Percentiles rank a stretch among this genome's conserved stretches.
These are phyloP conservation scores for Aspergillus caelatus DNA, from an alignment of 2,329 filamentous ascomycete species.

Conservation along the genomic window DNA sequence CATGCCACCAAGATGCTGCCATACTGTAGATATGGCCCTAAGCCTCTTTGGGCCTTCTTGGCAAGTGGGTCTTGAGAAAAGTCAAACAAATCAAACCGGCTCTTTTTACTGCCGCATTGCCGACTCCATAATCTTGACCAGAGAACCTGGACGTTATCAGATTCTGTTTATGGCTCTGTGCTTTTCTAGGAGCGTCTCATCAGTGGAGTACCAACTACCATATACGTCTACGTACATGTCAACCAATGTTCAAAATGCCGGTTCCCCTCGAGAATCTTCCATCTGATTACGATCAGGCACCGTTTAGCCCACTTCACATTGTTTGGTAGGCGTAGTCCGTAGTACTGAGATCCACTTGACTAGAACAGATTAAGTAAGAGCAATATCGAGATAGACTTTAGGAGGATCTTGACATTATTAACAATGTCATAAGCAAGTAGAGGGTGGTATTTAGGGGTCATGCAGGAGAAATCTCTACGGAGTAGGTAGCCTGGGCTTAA, in stretches of 20 bases:
- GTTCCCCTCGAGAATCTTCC: neutral
- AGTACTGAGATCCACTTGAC: neutral
- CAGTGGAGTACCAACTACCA: neutral
- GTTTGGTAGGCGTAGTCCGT: neutral
- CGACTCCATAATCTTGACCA: neutral
- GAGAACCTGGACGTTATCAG: neutral
- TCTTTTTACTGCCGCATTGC: neutral
- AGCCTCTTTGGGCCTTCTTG: neutral
- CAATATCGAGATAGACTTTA: neutral
- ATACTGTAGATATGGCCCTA: neutral
- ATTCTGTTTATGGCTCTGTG: neutral
- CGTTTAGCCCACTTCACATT: neutral
- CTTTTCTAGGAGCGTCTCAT: neutral
- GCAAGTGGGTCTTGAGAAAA: neutral
- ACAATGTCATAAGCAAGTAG: neutral
- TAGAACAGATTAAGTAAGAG: neutral
- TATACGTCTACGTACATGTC: neutral
- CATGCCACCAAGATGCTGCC: neutral
- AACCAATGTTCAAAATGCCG: neutral
- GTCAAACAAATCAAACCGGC: constrained; percentile 3
- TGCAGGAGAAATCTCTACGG: neutral
- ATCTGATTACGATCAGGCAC: neutral
- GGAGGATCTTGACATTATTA: neutral
- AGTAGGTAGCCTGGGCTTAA: no score
- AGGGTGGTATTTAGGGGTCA: neutral